Evolutionary conservation across 139 green algal genomes (phyloP), one percentile per base, ranked within the genome.

Genomic region (Ettlia oleoabundans): DNA sequence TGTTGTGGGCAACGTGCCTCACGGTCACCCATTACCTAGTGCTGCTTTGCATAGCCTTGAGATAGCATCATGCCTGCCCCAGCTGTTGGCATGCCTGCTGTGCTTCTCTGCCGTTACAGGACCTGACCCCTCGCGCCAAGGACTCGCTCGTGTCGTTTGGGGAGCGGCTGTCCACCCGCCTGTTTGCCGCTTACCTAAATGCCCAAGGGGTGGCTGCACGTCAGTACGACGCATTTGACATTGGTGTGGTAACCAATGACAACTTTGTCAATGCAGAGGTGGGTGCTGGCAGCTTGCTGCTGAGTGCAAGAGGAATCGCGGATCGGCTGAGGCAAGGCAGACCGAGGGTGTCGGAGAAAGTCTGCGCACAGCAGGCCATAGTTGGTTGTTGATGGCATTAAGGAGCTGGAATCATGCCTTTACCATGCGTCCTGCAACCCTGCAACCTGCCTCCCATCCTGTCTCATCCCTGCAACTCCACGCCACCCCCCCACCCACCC

Each of bases 71-170:
- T n/a, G n/a, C n/a, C n/a, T n/a, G n/a, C n/a, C n/a, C n/a, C n/a
- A n/a, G n/a, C n/a, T n/a, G n/a, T n/a, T n/a, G n/a, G n/a, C n/a
- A n/a, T n/a, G n/a, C 41, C 2, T 5, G 9, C 42, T 7, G 6
- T 15, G 21, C 51, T 9, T 22, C 72, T 1, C 33, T n/a, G 3
- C 15, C 40, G 35, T 37, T 83, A 40, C 88, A 98, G 89, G 96
- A 99, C 76, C 85, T 98, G 28, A 99, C 95, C 1, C 82, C 86
- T 1, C 90, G 97, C 41, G 95, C 96, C 28, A 90, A 91, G 66
- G 97, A 99, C 90, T 93, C 87, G 73, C 83, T 99, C 30, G 97
- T 99, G 38, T 98, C 94, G 3, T 99, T 98, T 84, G 97, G 97
- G 35, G 97, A 99, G 92, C 93, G 97, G 62, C 90, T 99, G 77